phyloP scores from a whole-genome alignment of 225 moss, liverwort and hornwort genomes.

The Sphagnum contortum region DNA sequence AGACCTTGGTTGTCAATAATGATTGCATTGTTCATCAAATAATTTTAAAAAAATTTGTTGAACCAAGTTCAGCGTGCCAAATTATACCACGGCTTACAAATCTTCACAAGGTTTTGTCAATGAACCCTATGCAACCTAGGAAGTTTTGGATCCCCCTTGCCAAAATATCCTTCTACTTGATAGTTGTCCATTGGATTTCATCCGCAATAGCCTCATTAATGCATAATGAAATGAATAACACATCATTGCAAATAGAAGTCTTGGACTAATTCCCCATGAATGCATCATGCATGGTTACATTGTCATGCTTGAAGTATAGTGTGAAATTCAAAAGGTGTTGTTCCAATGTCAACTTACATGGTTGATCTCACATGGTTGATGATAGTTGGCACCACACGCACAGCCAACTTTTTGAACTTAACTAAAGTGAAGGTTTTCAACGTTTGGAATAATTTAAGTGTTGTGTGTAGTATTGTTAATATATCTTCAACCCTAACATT shows the following conservation, averaged over 20 bases:
- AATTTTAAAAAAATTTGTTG: background rate
- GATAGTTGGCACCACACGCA: no score
- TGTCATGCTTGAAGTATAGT: background rate
- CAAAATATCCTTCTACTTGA: background rate
- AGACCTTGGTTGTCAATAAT: constrained; percentile 1
- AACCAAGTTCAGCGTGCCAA: background rate
- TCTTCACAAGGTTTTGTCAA: background rate
- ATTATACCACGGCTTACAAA: background rate
- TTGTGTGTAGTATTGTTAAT: no score
- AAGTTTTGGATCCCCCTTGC: background rate
- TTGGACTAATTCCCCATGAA: background rate
- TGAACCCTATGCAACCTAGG: background rate
- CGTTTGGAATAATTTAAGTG: no score
- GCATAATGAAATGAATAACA: constrained; percentile 1
- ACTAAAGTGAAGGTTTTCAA: no score
- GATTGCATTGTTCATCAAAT: no score
- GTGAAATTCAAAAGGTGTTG: no score
- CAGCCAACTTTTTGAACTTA: no score
- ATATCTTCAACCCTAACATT: no score
- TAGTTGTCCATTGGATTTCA: background rate
- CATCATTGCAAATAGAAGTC: constrained; percentile 1
- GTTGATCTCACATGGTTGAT: no score
- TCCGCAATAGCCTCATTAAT: background rate
- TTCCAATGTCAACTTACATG: no score
- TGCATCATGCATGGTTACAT: background rate